Base-by-base conservation (phyloP, 768 basidiomycete genomes). In the Rhodotorula kratochvilovae region DNA sequence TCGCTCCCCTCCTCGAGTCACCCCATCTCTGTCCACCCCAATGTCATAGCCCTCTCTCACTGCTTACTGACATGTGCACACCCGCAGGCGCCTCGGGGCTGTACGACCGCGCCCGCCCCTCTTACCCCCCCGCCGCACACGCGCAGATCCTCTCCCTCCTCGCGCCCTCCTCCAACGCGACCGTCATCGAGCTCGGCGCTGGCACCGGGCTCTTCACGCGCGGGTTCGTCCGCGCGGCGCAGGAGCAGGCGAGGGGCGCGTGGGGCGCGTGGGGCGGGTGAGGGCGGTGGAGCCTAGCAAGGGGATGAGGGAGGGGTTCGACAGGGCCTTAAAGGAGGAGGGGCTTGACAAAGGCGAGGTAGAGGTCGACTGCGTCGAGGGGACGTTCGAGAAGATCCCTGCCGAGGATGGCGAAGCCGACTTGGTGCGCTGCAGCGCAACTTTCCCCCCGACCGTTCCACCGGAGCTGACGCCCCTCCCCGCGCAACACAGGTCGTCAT, bases 231-330 rank as follows among this genome's bases (percentile, higher is more conserved):
- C 92, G 90, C 15, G 60, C 48, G 19, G 31, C 35, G 13, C 42
- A 21, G n/a, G 48, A 50, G 25, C 57, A 31, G 23, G 33, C n/a
- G 13, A 13, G 10, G 6, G 4, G 27, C 27, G 29, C 11, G 33
- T 12, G 23, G 50, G 29, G n/a, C 36, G 21, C n/a, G 43, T 74
- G 5, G 17, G 29, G 39, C 80, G 83, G 57, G 79, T 94, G 27
- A 83, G 83, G 61, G 90, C 90, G 8, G 77, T 93, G 43, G 94
- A 97, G 79, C 94, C 94, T 43, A 79, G 89, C 74, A 83, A 83
- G 56, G 94, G 93, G 39, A 96, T 96, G 94, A 84, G 93, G 63
- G 81, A 84, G 6, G 82, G 85, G 4, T 96, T 92, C 81, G 77
- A 80, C 19, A 82, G 87, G 71, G 85, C 31, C 21, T 15, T 51